Evolutionary conservation across 2,329 filamentous ascomycete genomes (phyloP).

Genomic region (Phaeomoniella chlamydospora): DNA sequence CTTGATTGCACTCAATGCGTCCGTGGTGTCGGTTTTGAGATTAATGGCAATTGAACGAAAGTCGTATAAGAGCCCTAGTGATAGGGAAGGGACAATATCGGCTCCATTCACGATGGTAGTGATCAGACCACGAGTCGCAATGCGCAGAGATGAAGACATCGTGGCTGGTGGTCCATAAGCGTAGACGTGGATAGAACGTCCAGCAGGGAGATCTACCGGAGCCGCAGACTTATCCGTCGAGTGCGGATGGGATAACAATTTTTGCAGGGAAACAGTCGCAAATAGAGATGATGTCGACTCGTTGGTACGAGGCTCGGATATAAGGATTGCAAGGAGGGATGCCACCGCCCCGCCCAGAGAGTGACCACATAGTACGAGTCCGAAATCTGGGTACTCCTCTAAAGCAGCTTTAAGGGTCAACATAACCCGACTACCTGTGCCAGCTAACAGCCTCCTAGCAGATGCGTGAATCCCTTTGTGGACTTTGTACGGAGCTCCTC

Average conservation of each 20-base stretch:
- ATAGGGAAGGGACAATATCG: slow-evolving; percentile 61
- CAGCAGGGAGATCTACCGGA: slow-evolving; percentile 42
- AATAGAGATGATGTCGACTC: slow-evolving; percentile 41
- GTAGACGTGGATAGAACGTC: slow-evolving; percentile 63
- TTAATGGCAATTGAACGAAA: slow-evolving; percentile 57
- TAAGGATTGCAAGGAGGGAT: slow-evolving; percentile 54
- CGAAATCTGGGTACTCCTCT: slow-evolving; percentile 53
- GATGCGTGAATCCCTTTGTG: slow-evolving; percentile 65
- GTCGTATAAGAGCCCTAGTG: slow-evolving; percentile 59
- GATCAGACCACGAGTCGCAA: slow-evolving; percentile 57
- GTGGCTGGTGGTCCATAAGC: slow-evolving; percentile 63
- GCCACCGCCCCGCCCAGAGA: slow-evolving; percentile 58
- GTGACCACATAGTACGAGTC: slow-evolving; percentile 55
- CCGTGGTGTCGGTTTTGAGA: slow-evolving; percentile 57
- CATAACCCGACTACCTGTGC: slow-evolving; percentile 52
- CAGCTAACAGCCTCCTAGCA: slow-evolving; percentile 51
- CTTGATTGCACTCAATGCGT: slow-evolving; percentile 52
- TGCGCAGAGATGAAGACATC: slow-evolving; percentile 54
- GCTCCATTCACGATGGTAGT: slow-evolving; percentile 60
- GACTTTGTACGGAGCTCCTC: slow-evolving; percentile 50
- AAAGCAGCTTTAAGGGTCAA: slow-evolving; percentile 51
- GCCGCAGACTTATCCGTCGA: slow-evolving; percentile 18
- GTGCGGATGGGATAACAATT: slow-evolving; percentile 19
- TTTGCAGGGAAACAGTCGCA: slow-evolving; percentile 42
- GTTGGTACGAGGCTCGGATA: slow-evolving; percentile 42